Base-by-base conservation (phyloP, 2,329 filamentous ascomycete species). In the Nigrograna mackinnonii region DNA sequence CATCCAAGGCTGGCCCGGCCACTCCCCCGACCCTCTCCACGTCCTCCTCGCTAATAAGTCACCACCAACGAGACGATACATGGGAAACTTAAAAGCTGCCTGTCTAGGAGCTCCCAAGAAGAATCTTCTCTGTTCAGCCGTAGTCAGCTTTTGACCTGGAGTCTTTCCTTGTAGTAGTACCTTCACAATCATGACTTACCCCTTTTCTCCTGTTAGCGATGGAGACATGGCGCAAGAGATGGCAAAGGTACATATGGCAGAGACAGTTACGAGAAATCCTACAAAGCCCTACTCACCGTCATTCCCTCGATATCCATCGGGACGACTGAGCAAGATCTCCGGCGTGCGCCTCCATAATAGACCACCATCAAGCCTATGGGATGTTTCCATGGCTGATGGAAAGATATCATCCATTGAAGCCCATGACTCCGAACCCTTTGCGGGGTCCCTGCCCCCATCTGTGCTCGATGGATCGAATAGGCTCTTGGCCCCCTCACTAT, bases 401-500 rank as follows among this genome's bases (percentile, higher is more conserved):
- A 55, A 44, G 30, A 65, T 72, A 34, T 46, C 57, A 14, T 59
- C 62, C 13, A 50, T 72, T 13, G 50, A 62, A n/a, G 22, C 55
- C n/a, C 65, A 71, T 37, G 40, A 55, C 20, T 11, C 35, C 13
- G 33, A 53, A 13, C 32, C 40, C n/a, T 31, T 33, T 12, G 17
- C 24, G n/a, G 37, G 40, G 13, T 35, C 35, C 5, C 28, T 21
- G 13, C 24, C 39, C 13, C 57, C 62, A 4, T 57, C 68, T 20
- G 59, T 67, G 4, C 62, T 82, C 37, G 53, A 76, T 48, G 71
- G 66, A 14, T 41, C 52, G 17, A 64, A 63, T 36, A 60, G 70
- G 19, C 64, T 82, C 1, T 53, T 81, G 9, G 66, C 71, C 16
- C 81, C 83, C 3, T 75, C 78, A 6, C 74, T 89, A 3, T 87